Conservation (phyloP, 2,329 filamentous ascomycete species). For the Monilinia vaccinii-corymbosi region DNA sequence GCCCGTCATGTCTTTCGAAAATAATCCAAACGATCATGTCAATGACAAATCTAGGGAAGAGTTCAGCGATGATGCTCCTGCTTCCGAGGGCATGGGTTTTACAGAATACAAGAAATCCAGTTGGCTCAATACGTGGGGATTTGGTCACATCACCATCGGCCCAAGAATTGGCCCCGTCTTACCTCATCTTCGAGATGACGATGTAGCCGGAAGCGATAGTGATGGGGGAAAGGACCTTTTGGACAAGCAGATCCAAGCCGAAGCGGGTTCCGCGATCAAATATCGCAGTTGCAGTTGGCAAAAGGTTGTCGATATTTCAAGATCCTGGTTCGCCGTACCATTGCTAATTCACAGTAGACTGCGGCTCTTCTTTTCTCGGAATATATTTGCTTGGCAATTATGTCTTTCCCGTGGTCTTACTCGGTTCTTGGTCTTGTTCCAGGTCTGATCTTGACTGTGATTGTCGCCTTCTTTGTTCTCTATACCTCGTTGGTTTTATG, state of each 20-base stretch:
- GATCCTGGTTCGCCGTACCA: conserved; percentile 10
- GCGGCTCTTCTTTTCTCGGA: conserved; percentile 86
- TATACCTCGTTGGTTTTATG: conserved; percentile 69
- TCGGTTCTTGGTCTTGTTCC: conserved; percentile 79
- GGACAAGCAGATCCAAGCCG: conserved; percentile 64
- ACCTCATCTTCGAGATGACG: conserved; percentile 25
- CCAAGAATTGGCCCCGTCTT: conserved; percentile 27
- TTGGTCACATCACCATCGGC: conserved; percentile 14
- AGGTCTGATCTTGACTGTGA: conserved; percentile 71
- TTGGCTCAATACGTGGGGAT: conserved; percentile 4
- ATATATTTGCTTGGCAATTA: conserved; percentile 87
- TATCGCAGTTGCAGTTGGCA: conserved; percentile 93
- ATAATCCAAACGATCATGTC: not conserved
- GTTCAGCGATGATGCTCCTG: not conserved
- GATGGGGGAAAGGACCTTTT: conserved; percentile 26
- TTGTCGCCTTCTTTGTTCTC: conserved; percentile 68
- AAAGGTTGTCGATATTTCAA: conserved; percentile 46
- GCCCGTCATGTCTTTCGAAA: not conserved
- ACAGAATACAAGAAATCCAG: not conserved
- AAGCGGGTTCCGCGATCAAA: conserved; percentile 72
- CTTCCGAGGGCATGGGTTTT: not conserved
- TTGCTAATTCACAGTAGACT: conserved; percentile 40
- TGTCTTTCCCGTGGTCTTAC: conserved; percentile 95
- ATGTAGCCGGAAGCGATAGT: conserved; percentile 12
- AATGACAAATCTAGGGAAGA: not conserved